Percentiles rank a stretch among this genome's conserved stretches.
Conservation (phyloP, 345 rosid species). For the Draba incana region DNA sequence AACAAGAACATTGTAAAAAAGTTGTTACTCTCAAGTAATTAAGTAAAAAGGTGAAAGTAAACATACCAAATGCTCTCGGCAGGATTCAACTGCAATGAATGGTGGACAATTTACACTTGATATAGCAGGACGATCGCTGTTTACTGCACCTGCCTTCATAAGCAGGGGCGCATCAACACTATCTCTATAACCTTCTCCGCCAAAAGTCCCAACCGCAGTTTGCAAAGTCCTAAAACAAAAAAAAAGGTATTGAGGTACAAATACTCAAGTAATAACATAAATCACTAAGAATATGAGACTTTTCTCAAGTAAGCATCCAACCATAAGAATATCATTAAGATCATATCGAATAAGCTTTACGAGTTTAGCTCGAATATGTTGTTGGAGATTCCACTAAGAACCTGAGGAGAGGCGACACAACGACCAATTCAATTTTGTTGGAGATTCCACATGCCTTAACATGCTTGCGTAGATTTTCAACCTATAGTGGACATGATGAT, state of each 20-base stretch:
- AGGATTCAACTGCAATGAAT: slow-evolving; percentile 60
- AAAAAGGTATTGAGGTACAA: slow-evolving; percentile 8
- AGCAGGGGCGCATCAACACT: slow-evolving; percentile 52
- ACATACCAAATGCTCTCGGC: slow-evolving; percentile 73
- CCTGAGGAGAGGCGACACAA: slow-evolving; percentile 73
- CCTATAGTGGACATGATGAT: slow-evolving; percentile 41
- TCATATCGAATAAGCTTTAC: background rate
- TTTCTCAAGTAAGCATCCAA: slow-evolving; percentile 6
- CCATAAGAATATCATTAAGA: background rate
- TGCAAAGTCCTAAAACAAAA: slow-evolving; percentile 63
- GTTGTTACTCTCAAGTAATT: background rate
- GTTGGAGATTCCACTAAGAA: no score
- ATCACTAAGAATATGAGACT: background rate
- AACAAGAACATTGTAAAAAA: slow-evolving; percentile 13
- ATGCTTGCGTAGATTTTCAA: slow-evolving; percentile 67
- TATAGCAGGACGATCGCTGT: slow-evolving; percentile 54
- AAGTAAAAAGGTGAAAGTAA: background rate
- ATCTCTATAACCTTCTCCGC: slow-evolving; percentile 51
- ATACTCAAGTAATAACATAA: background rate
- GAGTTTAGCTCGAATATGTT: background rate
- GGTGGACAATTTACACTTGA: slow-evolving; percentile 64
- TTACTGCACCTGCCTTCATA: slow-evolving; percentile 60
- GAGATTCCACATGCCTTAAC: slow-evolving; percentile 55
- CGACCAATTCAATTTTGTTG: slow-evolving; percentile 61
- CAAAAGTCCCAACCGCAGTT: slow-evolving; percentile 76